A percentile compares a stretch with the other conserved stretches of the same genome.
Conservation (phyloP, 495 filamentous ascomycete species). For the Penicillium antarcticum region DNA sequence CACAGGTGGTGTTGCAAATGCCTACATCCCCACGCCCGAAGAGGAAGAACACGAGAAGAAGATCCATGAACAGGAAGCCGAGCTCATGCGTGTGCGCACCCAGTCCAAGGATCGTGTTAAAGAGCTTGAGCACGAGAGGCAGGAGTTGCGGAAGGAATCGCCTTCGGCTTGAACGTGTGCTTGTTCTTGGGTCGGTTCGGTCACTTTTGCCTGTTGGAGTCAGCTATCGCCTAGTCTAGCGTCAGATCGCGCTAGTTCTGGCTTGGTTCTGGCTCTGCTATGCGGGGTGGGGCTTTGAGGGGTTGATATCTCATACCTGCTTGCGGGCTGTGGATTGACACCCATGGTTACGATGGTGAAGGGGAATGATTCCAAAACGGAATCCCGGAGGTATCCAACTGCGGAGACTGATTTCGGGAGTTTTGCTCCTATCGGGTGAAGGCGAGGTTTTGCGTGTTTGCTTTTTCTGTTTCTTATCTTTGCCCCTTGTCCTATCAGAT, state of each 20-base stretch:
- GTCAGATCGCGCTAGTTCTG: too few relatives aligned
- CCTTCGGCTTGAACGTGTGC: constrained; percentile 7
- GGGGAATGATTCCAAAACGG: not conserved
- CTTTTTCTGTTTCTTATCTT: constrained; percentile 8
- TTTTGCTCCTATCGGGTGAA: constrained; percentile 6
- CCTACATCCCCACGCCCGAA: constrained; percentile 37
- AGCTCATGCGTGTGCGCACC: constrained; percentile 35
- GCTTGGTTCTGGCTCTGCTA: too few relatives aligned
- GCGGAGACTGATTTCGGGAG: constrained; percentile 3
- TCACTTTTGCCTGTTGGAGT: too few relatives aligned
- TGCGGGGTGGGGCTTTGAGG: too few relatives aligned
- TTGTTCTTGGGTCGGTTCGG: not conserved
- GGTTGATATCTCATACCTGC: not conserved
- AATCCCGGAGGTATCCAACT: constrained; percentile 17
- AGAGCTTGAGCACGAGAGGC: constrained; percentile 30
- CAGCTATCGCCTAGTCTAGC: too few relatives aligned
- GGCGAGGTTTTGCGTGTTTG: constrained; percentile 6
- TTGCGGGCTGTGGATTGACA: not conserved
- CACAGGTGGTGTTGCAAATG: constrained; percentile 43
- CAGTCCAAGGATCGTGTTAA: constrained; percentile 37
- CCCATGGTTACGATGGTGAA: not conserved
- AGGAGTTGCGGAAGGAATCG: constrained; percentile 22
- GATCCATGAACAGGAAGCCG: constrained; percentile 32
- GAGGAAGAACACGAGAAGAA: constrained; percentile 32
- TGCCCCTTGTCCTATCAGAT: not conserved